phyloP scores from a whole-genome alignment of 805 yeast genomes.

The Metschnikowia matae region DNA sequence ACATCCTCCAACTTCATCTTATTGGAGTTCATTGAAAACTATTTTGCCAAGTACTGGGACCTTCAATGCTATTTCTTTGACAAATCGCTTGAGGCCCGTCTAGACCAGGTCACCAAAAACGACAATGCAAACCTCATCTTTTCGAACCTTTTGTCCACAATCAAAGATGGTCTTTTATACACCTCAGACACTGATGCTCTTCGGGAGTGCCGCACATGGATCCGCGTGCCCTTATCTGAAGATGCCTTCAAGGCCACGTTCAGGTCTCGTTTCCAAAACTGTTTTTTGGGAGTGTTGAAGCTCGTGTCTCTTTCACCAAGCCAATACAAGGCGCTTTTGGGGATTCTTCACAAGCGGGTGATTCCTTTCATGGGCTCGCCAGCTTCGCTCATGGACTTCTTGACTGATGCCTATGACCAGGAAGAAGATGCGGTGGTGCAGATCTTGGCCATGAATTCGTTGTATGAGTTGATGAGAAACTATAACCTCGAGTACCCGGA shows the following conservation, averaged over 20 bases:
- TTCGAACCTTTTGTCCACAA: conserved; percentile 39
- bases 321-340: conserved; percentile 67
- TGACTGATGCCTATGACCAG: conserved; percentile 75
- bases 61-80: conserved; percentile 69
- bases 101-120: conserved; percentile 2
- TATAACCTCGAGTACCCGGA: conserved; percentile 89
- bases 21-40: conserved; percentile 51
- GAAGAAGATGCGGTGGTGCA: conserved; percentile 49
- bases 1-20: conserved; percentile 45
- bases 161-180: conserved; percentile 27
- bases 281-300: conserved; percentile 56
- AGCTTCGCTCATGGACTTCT: conserved; percentile 83
- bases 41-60: conserved; percentile 62
- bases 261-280: conserved; percentile 63
- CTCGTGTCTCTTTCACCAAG: conserved; percentile 42
- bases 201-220: conserved; percentile 26
- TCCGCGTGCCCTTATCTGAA: conserved; percentile 34
- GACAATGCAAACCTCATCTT: conserved; percentile 19
- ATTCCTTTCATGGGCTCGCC: conserved; percentile 81
- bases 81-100: conserved; percentile 23
- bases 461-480: conserved; percentile 77
- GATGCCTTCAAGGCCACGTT: conserved; percentile 44
- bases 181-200: conserved; percentile 25
- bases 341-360: conserved; percentile 75
- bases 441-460: conserved; percentile 78